A percentile compares a stretch with the other conserved stretches of the same genome.
Conservation (phyloP, 345 rosid genomes). For the Populus tremula region DNA sequence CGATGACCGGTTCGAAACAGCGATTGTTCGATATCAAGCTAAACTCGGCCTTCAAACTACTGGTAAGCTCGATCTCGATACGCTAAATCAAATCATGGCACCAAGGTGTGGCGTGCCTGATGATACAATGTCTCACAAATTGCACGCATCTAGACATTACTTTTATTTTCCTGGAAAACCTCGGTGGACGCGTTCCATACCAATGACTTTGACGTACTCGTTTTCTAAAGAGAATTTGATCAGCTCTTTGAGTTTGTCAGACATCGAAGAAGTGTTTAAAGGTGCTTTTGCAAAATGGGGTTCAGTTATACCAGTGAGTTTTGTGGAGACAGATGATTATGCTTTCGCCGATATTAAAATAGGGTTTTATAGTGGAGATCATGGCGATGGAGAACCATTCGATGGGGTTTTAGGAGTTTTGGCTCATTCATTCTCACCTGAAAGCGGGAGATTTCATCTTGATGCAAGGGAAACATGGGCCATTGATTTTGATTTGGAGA, state of each 20-base stretch:
- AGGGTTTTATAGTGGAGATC: slow-evolving; percentile 77
- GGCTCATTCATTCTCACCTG: slow-evolving; percentile 83
- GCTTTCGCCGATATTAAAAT: slow-evolving; percentile 65
- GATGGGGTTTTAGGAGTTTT: slow-evolving; percentile 79
- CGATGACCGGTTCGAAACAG: slow-evolving; percentile 35
- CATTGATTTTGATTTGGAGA: slow-evolving; percentile 50
- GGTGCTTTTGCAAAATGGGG: slow-evolving; percentile 68
- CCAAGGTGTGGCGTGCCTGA: slow-evolving; percentile 67
- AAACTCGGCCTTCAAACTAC: slow-evolving; percentile 51
- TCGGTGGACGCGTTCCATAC: slow-evolving; percentile 52
- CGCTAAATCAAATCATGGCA: slow-evolving; percentile 37
- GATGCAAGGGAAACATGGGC: slow-evolving; percentile 90
- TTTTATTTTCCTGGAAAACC: slow-evolving; percentile 64
- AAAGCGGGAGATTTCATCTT: slow-evolving; percentile 69
- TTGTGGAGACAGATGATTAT: slow-evolving; percentile 53
- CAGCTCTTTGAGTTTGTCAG: slow-evolving; percentile 30
- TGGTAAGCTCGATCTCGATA: slow-evolving; percentile 51
- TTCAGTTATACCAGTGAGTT: slow-evolving; percentile 65
- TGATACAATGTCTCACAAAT: slow-evolving; percentile 18
- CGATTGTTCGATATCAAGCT: slow-evolving; percentile 43
- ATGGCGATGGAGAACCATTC: slow-evolving; percentile 85
- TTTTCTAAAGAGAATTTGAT: slow-evolving; percentile 59
- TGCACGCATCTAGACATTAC: slow-evolving; percentile 36
- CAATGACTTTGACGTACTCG: slow-evolving; percentile 60
- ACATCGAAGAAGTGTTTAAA: slow-evolving; percentile 42